Conservation (phyloP, 352 stramenopile genomes). For the Paralagenidium karlingii region DNA sequence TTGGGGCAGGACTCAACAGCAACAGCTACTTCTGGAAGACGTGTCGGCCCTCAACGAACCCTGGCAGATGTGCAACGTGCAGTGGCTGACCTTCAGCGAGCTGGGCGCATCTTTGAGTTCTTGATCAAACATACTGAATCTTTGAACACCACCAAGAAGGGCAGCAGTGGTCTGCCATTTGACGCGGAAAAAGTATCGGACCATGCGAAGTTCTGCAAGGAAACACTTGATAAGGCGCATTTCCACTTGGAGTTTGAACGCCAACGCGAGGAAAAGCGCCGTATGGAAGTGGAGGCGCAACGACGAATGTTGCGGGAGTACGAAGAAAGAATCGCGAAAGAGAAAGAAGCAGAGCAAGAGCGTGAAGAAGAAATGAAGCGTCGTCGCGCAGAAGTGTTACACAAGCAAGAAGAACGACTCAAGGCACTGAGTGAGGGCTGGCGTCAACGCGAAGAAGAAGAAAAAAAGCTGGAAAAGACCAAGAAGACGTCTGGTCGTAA, state of each 20-base stretch:
- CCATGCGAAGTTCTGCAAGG: slow-evolving; percentile 78
- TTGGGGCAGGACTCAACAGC: slow-evolving; percentile 55
- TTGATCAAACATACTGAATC: slow-evolving; percentile 55
- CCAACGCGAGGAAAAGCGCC: slow-evolving; percentile 76
- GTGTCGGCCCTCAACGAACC: slow-evolving; percentile 36
- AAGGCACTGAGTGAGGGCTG: slow-evolving; percentile 72
- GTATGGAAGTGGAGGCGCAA: slow-evolving; percentile 66
- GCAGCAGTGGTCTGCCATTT: slow-evolving; percentile 36
- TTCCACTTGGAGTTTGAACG: slow-evolving; percentile 85
- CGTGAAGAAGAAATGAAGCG: slow-evolving; percentile 48
- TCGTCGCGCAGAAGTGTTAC: slow-evolving; percentile 49
- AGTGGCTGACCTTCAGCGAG: slow-evolving; percentile 73
- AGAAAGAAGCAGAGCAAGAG: slow-evolving; percentile 33
- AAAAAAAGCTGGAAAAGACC: slow-evolving; percentile 70
- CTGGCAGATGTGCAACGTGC: slow-evolving; percentile 83
- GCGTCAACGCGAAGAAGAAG: slow-evolving; percentile 68
- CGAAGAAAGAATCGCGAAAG: slow-evolving; percentile 57
- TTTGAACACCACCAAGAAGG: slow-evolving; percentile 30
- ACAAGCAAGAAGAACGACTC: slow-evolving; percentile 74
- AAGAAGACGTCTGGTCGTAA: slow-evolving; percentile 49
- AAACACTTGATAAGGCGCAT: slow-evolving; percentile 77
- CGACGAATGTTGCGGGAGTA: slow-evolving; percentile 72
- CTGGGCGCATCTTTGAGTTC: slow-evolving; percentile 75
- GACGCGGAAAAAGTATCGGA: slow-evolving; percentile 82
- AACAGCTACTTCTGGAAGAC: slow-evolving; percentile 4